A percentile compares a stretch with the other conserved stretches of the same genome.
These are phyloP conservation scores for Phanerodontia chrysosporium DNA, from an alignment of 768 basidiomycete genomes.

Conservation along the genomic window DNA sequence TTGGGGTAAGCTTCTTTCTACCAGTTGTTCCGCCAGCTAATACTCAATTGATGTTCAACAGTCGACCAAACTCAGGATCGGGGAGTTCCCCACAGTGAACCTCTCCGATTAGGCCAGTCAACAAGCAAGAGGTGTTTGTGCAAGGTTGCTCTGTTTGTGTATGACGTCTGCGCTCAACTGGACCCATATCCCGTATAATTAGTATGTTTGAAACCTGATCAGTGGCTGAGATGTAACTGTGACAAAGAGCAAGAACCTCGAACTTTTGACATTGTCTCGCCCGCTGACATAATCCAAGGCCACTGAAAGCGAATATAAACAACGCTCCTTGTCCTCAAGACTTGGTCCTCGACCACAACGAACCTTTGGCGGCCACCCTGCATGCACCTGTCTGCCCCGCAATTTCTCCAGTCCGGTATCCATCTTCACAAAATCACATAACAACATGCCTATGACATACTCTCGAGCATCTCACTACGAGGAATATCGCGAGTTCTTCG, in stretches of 20 bases:
- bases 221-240: too few species aligned
- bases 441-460: neutral
- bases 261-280: too few species aligned
- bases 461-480: neutral
- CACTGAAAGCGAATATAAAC: neutral
- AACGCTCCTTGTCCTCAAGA: neutral
- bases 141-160: too few species aligned
- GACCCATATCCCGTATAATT: too few species aligned
- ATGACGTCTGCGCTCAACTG: too few species aligned
- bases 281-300: neutral
- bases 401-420: neutral
- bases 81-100: constrained; percentile 29
- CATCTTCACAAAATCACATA: neutral
- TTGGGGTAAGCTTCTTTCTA: constrained; percentile 38
- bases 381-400: neutral
- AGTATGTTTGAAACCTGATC: too few species aligned
- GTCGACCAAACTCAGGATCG: constrained; percentile 30
- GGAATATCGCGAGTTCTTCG: neutral
- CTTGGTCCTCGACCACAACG: neutral
- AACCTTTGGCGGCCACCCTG: neutral
- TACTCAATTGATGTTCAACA: constrained; percentile 2
- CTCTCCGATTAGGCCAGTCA: neutral
- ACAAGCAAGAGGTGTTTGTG: too few species aligned
- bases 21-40: neutral
- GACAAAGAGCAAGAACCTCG: too few species aligned